Evolutionary conservation across 1,284 basidiomycete genomes (phyloP).

Genomic region (Melampsora larici-populina): DNA sequence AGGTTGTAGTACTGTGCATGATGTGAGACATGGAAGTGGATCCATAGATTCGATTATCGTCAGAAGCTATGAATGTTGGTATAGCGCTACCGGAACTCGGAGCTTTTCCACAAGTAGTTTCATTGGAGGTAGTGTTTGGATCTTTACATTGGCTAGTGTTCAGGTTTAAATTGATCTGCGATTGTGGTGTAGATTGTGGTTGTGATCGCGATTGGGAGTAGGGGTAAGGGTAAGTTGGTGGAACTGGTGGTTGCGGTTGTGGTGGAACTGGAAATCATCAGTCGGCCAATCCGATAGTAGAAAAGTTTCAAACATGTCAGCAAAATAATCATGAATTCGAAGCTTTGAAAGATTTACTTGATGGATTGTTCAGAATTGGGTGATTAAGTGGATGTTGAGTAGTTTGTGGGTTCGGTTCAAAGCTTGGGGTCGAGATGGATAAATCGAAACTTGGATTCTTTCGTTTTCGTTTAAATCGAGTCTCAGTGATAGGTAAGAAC

Average conservation of each 20-base stretch:
- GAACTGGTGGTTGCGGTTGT: neutral
- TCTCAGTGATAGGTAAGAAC: slow-evolving; percentile 96
- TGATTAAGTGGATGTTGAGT: neutral
- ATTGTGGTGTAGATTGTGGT: no score
- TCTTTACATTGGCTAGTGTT: slow-evolving; percentile 10
- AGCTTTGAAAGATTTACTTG: neutral
- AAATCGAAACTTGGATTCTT: neutral
- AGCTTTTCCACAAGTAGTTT: slow-evolving; percentile 13
- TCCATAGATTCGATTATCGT: slow-evolving; percentile 58
- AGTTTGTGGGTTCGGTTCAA: slow-evolving; percentile 4
- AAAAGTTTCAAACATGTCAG: slow-evolving; percentile 1
- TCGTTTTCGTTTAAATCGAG: slow-evolving; percentile 93
- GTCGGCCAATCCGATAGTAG: neutral
- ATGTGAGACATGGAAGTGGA: slow-evolving; percentile 81
- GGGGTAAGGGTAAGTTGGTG: neutral
- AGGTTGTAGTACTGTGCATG: slow-evolving; percentile 78
- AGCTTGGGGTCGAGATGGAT: slow-evolving; percentile 6
- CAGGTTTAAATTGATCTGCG: neutral
- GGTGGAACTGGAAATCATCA: neutral
- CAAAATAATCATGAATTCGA: neutral
- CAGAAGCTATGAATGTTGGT: slow-evolving; percentile 39
- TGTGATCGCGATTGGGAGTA: neutral
- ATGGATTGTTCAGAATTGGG: neutral
- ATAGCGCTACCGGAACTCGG: neutral
- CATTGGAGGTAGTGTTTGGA: slow-evolving; percentile 11